Base-by-base conservation (phyloP, 2,329 filamentous ascomycete genomes). In the Trichoderma citrinoviride region DNA sequence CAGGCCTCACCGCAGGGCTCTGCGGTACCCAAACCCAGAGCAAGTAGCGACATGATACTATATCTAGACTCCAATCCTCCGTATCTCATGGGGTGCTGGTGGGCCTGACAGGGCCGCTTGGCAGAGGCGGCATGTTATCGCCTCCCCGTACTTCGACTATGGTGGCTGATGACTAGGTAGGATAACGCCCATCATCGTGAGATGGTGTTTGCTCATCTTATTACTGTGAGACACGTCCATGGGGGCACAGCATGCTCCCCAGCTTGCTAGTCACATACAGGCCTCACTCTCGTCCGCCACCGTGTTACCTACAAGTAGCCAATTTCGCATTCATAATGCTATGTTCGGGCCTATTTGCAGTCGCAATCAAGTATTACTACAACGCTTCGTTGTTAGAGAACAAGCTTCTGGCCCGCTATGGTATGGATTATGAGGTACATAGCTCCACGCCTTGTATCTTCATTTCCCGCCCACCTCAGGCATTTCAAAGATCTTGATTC, bases 211-310 rank as follows among this genome's bases (percentile, higher is more conserved):
- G 37, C 58, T 61, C 25, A 33, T 61, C 43, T 19, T 53, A 61
- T 61, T 53, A 53, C 25, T 33, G 58, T 61, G 58, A 61, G 58
- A 61, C 58, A 61, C 53, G 29, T 33, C 5, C 40, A 52, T 15
- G 40, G 43, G 44, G 37, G 37, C 21, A 52, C 47, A n/a, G 23
- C 40, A 41, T 27, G 58, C 46, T 43, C 41, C 41, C 58, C 40
- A 27, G 40, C 40, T 40, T 23, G 56, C 43, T 19, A 58, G 27
- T 46, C 10, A 37, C 33, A 37, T 37, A 37, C 10, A 37, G 12
- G 29, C 23, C 4, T 27, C 14, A 23, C 37, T 25, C 15, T 43
- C 14, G 33, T 52, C 53, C 23, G 37, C 46, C 58, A 61, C 33
- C 33, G 33, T 37, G 33, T 14, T 37, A 37, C 33, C 47, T 61